These are phyloP conservation scores for Bisporella sp. DNA, from an alignment of 2,329 filamentous ascomycete species.

Conservation along the genomic window DNA sequence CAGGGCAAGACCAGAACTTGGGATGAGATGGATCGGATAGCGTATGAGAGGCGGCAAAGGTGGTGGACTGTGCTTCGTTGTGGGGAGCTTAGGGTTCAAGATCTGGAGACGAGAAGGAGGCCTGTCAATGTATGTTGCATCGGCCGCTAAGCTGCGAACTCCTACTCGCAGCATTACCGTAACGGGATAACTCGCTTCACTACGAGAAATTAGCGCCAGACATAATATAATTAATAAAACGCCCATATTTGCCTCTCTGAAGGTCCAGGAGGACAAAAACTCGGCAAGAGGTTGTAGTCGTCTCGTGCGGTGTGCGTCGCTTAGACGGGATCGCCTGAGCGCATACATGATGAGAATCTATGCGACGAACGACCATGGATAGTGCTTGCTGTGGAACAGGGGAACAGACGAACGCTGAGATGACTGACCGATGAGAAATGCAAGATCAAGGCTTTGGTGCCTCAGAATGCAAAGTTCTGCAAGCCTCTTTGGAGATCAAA, in stretches of 20 bases:
- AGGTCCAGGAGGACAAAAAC: not conserved
- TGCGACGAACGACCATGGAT: not conserved
- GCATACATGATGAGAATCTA: not conserved
- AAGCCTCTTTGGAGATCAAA: not conserved
- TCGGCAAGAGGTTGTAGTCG: too few relatives aligned
- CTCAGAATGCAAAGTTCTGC: not conserved
- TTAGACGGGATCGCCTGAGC: not conserved
- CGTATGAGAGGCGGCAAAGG: not conserved
- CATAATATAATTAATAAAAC: not conserved
- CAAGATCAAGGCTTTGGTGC: not conserved
- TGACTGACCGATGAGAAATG: not conserved
- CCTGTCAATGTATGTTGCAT: not conserved
- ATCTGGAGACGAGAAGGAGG: slow-evolving; percentile 15
- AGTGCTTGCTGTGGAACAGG: not conserved
- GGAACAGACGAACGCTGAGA: not conserved
- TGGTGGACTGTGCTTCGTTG: slow-evolving; percentile 8
- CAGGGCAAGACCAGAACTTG: not conserved
- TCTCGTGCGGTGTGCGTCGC: too few relatives aligned
- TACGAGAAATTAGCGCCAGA: not conserved
- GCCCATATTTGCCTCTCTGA: not conserved
- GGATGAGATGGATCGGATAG: slow-evolving; percentile 1
- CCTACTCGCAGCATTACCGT: not conserved
- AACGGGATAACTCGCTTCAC: not conserved
- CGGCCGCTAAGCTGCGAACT: not conserved
- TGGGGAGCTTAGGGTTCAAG: slow-evolving; percentile 3